Percentiles rank a stretch among this genome's conserved stretches.
Evolutionary conservation across 1,139 yeast genomes (phyloP).

Genomic region (Hansenula sp.): DNA sequence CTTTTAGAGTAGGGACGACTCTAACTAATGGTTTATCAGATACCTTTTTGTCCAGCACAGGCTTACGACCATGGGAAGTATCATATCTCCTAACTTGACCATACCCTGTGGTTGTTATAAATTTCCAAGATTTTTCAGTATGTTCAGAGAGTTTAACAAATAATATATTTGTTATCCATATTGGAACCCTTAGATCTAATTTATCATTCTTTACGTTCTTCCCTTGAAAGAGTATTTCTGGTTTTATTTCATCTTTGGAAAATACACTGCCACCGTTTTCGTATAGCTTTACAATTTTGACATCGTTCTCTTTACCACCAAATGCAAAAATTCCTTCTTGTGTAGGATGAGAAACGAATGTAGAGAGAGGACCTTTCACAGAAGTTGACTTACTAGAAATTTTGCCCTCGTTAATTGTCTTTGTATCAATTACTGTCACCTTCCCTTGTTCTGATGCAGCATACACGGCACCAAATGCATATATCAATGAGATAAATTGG

Average conservation of each 20-base stretch:
- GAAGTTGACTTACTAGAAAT: conserved; percentile 15
- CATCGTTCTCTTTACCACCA: conserved; percentile 74
- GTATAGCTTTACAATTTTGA: conserved; percentile 45
- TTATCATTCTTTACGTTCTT: conserved; percentile 67
- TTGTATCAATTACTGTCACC: conserved; percentile 35
- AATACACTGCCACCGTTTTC: conserved; percentile 16
- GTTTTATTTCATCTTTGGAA: conserved; percentile 15
- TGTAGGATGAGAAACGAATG: conserved; percentile 43
- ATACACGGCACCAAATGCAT: conserved; percentile 21
- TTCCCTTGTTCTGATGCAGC: conserved; percentile 45
- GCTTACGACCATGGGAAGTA: conserved; percentile 56
- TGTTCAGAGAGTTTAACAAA: conserved; percentile 36
- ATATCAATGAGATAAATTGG: conserved; percentile 13
- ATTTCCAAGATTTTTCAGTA: conserved; percentile 30
- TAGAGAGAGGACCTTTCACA: conserved; percentile 39
- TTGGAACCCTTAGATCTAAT: conserved; percentile 61
- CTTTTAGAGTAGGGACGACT: conserved; percentile 25
- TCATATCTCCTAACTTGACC: conserved; percentile 68
- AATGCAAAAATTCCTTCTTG: conserved; percentile 50
- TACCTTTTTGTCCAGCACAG: conserved; percentile 44
- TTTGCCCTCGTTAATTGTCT: conserved; percentile 14
- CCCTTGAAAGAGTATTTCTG: conserved; percentile 43
- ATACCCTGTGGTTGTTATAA: conserved; percentile 62
- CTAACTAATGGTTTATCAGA: conserved; percentile 42
- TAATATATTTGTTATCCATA: conserved; percentile 52